Conservation (phyloP, 345 rosid genomes). For the Rhizophora apiculata region DNA sequence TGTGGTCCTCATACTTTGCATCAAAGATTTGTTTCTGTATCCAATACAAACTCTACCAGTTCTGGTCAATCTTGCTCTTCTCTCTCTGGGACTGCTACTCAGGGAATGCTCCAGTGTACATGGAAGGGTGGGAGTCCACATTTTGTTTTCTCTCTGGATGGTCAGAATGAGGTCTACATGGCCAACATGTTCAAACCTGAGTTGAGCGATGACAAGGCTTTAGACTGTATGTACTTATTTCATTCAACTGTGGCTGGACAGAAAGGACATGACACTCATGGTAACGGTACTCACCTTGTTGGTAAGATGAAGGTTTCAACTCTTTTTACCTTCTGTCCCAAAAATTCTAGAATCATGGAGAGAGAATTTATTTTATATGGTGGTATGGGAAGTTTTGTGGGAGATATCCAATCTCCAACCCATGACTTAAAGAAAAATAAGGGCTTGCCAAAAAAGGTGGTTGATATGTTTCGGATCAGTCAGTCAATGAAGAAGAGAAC, state of each 20-base stretch:
- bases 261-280: constrained; percentile 34
- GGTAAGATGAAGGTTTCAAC: constrained; percentile 72
- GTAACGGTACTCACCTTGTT: constrained; percentile 44
- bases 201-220: constrained; percentile 36
- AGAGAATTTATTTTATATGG: constrained; percentile 75
- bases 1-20: constrained; percentile 26
- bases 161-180: constrained; percentile 56
- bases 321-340: constrained; percentile 42
- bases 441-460: constrained; percentile 66
- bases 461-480: constrained; percentile 48
- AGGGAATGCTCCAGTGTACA: constrained; percentile 72
- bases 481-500: constrained; percentile 59
- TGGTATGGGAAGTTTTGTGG: constrained; percentile 36
- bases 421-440: constrained; percentile 42
- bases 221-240: constrained; percentile 56
- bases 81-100: constrained; percentile 45
- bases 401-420: constrained; percentile 31
- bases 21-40: constrained; percentile 32
- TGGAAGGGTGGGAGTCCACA: constrained; percentile 66
- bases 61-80: constrained; percentile 47
- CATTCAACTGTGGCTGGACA: constrained; percentile 40
- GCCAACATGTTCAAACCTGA: constrained; percentile 50
- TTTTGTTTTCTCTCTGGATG: constrained; percentile 78
- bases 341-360: constrained; percentile 50
- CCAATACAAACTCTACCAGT: constrained; percentile 53